Base-by-base conservation (phyloP, 768 basidiomycete species). In the Arthromyces matolae region DNA sequence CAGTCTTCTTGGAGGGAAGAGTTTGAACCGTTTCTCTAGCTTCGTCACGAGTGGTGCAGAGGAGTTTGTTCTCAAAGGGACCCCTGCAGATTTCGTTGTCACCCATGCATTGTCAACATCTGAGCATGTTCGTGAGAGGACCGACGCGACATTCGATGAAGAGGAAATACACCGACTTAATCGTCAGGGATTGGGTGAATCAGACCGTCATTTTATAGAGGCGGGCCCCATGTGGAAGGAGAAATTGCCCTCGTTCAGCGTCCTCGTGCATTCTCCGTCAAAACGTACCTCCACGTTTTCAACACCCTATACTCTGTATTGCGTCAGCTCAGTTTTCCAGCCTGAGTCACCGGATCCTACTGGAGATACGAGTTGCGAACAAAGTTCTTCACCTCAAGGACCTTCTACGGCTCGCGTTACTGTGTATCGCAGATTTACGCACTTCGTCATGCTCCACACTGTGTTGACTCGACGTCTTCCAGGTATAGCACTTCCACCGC, bases 41-140 rank as follows among this genome's bases (percentile, higher is more conserved):
- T 92, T 91, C 62, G 89, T 92, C 12, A 89, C 86, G 6, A 89
- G 84, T 49, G 89, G 89, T 28, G 89, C 89, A 8, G 89, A 92
- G 62, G 83, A 84, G 42, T 92, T 83, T 69, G 76, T 91, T 7
- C 75, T 91, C n/a, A 79, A 84, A 41, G 89, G 89, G 4, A 71
- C 67, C 22, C 63, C 68, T 1, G 62, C 68, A 35, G 70, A 73
- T 12, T 53, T 64, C 6, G 50, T 54, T 24, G 47, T 61, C 25
- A 36, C 59, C 4, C 53, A 62, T 5, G 23, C 55, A 12, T 16
- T 42, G 5, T 12, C 39, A 8, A 16, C 29, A 13, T 23, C 42
- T 9, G 14, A 35, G 13, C 73, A 73, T 46, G 42, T 37, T 18
- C 66, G 58, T 36, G 66, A 71, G 34, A 59, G 58, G 8, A 68